These are phyloP conservation scores for Aspergillus conjunctus DNA, from an alignment of 495 filamentous ascomycete genomes.

Conservation along the genomic window DNA sequence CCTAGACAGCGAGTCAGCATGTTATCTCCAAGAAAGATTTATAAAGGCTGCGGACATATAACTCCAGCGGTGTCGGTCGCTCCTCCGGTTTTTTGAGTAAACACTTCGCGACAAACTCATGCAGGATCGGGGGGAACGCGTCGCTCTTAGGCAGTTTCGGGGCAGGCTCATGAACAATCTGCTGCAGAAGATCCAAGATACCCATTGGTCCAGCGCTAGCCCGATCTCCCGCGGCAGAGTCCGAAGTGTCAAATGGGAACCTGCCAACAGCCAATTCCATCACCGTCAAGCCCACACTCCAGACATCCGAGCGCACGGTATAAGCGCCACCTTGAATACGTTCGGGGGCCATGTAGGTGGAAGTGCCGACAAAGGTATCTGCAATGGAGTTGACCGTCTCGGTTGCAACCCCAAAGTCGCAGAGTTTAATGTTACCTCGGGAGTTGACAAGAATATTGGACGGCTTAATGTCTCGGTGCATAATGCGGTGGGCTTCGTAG, in stretches of 20 bases:
- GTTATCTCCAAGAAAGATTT: slow-evolving; percentile 11
- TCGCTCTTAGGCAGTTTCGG: slow-evolving; percentile 94
- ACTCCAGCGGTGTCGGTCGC: slow-evolving; percentile 87
- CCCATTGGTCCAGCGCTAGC: slow-evolving; percentile 79
- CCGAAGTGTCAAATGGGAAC: slow-evolving; percentile 86
- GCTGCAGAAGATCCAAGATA: slow-evolving; percentile 93
- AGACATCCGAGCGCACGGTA: slow-evolving; percentile 97
- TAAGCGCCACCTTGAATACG: slow-evolving; percentile 95
- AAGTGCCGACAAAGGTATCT: slow-evolving; percentile 96
- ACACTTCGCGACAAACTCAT: slow-evolving; percentile 96
- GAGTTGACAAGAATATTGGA: slow-evolving; percentile 97
- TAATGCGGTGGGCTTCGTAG: slow-evolving; percentile 91
- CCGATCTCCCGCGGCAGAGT: slow-evolving; percentile 69
- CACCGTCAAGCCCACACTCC: slow-evolving; percentile 94
- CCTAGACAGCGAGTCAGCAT: slow-evolving; percentile 51
- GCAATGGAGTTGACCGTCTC: slow-evolving; percentile 96
- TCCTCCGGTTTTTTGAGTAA: slow-evolving; percentile 83
- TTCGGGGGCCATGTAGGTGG: slow-evolving; percentile 98
- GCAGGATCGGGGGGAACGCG: slow-evolving; percentile 90
- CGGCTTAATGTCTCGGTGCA: slow-evolving; percentile 98
- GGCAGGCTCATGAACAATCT: slow-evolving; percentile 95
- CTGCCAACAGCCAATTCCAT: slow-evolving; percentile 97
- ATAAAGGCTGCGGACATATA: slow-evolving; percentile 50
- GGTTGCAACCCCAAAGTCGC: slow-evolving; percentile 96
- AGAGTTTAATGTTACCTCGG: slow-evolving; percentile 90